Evolutionary conservation across 176 grass and related monocot genomes (phyloP).

Genomic region (sorghum (Sorghum bicolor)): DNA sequence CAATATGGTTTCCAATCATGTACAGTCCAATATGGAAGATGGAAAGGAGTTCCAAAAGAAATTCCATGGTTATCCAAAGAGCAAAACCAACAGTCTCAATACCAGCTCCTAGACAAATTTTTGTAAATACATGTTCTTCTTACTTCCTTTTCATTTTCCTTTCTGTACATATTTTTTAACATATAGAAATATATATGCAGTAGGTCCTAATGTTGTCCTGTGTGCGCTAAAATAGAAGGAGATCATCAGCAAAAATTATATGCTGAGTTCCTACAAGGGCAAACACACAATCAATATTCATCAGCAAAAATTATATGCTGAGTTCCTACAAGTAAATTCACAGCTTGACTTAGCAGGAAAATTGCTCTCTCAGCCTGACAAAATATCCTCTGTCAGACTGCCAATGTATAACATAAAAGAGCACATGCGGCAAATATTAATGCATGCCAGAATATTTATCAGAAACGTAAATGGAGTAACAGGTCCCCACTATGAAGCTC

Average conservation of each 20-base stretch:
- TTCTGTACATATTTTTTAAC: background rate
- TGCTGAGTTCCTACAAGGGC: background rate
- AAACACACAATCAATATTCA: constrained; percentile 1
- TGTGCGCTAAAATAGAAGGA: background rate
- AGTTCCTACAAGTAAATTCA: background rate
- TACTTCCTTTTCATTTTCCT: background rate
- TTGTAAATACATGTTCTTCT: background rate
- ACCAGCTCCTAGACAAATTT: background rate
- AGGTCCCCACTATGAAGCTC: background rate
- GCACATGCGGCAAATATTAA: background rate
- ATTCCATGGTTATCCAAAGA: background rate
- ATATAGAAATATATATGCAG: background rate
- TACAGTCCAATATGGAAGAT: background rate
- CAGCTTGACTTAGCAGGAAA: constrained; percentile 11
- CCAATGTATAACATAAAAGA: background rate
- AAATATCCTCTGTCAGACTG: background rate
- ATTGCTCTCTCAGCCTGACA: background rate
- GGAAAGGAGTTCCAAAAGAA: background rate
- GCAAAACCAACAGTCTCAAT: background rate
- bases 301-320: background rate
- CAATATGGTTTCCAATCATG: background rate
- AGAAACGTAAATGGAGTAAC: background rate
- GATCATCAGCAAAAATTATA: background rate
- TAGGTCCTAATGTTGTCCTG: background rate
- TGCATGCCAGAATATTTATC: background rate